A percentile compares a stretch with the other conserved stretches of the same genome.
Evolutionary conservation across 2,329 filamentous ascomycete species (phyloP).

Genomic region (Aspergillus piperis): DNA sequence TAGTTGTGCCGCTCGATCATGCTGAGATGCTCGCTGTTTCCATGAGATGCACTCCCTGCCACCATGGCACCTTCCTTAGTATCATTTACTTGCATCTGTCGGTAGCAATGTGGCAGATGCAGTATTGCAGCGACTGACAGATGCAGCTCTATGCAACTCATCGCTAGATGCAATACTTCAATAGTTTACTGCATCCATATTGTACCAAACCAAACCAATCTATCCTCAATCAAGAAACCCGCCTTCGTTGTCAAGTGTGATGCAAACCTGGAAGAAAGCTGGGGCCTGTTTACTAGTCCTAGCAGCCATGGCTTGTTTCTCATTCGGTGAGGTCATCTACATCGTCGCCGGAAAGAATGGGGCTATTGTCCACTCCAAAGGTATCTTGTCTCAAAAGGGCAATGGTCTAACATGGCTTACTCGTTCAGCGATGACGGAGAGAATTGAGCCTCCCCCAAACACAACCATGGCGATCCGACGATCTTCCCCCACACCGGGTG

Average conservation of each 20-base stretch:
- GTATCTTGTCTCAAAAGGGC: too few species aligned
- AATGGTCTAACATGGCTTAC: neutral
- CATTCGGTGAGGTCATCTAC: neutral
- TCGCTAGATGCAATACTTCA: neutral
- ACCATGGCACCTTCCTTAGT: neutral
- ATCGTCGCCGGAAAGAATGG: neutral
- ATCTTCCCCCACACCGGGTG: slow-evolving; percentile 17
- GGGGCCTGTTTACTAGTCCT: neutral
- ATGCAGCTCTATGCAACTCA: neutral
- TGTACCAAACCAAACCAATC: neutral
- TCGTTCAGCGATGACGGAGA: neutral
- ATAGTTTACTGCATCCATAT: neutral
- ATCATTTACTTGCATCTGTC: neutral
- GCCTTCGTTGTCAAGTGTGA: neutral
- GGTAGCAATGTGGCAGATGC: neutral
- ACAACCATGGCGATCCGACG: slow-evolving; percentile 2
- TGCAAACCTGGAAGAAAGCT: neutral
- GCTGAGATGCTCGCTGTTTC: neutral
- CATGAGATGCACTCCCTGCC: neutral
- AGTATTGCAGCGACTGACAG: neutral
- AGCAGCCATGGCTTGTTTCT: neutral
- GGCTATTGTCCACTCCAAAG: neutral
- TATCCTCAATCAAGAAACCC: neutral
- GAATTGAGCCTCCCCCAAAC: slow-evolving; percentile 8
- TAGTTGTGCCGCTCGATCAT: neutral